Evolutionary conservation across 441 rosid species (phyloP).

Genomic region (Populus hybrid): DNA sequence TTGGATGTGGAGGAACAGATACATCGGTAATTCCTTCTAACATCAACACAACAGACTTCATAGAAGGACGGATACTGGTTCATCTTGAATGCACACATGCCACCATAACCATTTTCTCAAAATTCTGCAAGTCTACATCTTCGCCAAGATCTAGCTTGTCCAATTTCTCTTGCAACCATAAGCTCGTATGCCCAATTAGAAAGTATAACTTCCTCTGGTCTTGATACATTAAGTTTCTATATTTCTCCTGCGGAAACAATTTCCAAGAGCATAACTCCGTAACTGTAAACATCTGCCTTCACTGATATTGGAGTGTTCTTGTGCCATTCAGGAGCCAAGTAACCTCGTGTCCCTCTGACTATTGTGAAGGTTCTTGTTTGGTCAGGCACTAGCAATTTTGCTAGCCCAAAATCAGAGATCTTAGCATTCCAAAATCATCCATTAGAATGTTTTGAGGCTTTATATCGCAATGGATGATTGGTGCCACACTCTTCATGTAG

Average conservation of each 20-base stretch:
- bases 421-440: slow-evolving; percentile 19
- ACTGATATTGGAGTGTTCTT: neutral
- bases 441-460: slow-evolving; percentile 37
- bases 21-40: neutral
- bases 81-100: neutral
- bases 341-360: neutral
- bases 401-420: slow-evolving; percentile 34
- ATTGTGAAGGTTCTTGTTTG: slow-evolving; percentile 2
- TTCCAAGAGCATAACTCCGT: neutral
- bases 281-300: neutral
- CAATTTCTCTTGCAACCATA: neutral
- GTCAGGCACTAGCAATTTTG: slow-evolving; percentile 26
- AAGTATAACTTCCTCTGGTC: neutral
- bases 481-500: slow-evolving; percentile 40
- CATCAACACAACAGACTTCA: neutral
- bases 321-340: neutral
- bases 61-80: neutral
- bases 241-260: neutral
- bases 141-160: neutral
- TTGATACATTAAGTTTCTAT: neutral
- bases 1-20: neutral
- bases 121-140: neutral
- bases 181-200: neutral
- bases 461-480: slow-evolving; percentile 36
- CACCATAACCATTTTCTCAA: neutral